Percentiles rank a stretch among this genome's conserved stretches.
phyloP scores from a whole-genome alignment of 371 early-diverging fungal species.

The Mucor plumbeus region DNA sequence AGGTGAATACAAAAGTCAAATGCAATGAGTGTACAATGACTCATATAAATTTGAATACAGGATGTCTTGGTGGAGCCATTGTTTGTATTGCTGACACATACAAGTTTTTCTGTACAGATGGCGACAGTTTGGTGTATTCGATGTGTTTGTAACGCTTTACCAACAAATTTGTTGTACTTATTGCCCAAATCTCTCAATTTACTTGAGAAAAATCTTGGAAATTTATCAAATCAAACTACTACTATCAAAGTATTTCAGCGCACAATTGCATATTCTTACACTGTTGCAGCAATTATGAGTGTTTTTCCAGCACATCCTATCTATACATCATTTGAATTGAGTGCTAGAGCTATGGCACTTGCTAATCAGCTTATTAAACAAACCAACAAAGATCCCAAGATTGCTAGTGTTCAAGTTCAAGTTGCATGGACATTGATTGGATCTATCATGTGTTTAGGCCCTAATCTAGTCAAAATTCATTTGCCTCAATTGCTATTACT shows the following conservation, averaged over 20 bases:
- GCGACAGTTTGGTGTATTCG: conserved; percentile 78
- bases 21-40: no score
- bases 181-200: conserved; percentile 62
- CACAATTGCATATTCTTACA: conserved; percentile 68
- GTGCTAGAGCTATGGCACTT: conserved; percentile 77
- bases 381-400: conserved; percentile 60
- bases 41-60: conserved; percentile 27
- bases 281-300: conserved; percentile 74
- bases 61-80: conserved; percentile 70
- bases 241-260: conserved; percentile 58
- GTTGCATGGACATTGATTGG: conserved; percentile 85
- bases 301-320: conserved; percentile 73
- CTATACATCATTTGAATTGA: conserved; percentile 77
- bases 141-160: conserved; percentile 71
- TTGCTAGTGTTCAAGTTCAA: conserved; percentile 71
- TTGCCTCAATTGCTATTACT: conserved; percentile 77
- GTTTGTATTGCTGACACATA: conserved; percentile 69
- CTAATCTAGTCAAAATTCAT: conserved; percentile 81
- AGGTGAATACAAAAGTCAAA: conserved; percentile 40
- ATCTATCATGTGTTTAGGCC: conserved; percentile 81
- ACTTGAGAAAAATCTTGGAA: conserved; percentile 65
- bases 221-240: conserved; percentile 49
- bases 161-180: conserved; percentile 65
- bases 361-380: conserved; percentile 76
- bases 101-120: conserved; percentile 76